phyloP scores from a whole-genome alignment of 139 green algal species.

The Closterium sp. region DNA sequence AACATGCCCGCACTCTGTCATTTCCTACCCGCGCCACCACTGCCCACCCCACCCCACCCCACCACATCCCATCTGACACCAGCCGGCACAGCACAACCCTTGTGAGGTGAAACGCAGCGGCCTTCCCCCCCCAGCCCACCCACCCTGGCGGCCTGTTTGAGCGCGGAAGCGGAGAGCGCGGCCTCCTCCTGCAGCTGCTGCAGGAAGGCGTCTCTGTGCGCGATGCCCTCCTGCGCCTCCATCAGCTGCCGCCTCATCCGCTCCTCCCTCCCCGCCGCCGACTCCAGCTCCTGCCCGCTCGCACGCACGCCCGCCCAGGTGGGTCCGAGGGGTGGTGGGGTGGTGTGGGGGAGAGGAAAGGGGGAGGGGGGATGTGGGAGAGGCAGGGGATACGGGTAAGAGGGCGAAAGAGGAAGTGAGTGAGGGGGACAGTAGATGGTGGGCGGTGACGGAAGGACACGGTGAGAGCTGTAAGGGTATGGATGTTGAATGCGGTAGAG shows the following conservation, averaged over 20 bases:
- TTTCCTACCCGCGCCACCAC: neutral
- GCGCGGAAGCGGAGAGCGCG: neutral
- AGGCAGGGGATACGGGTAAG: too few relatives aligned
- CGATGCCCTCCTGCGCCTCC: conserved; percentile 27
- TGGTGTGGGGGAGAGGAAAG: too few relatives aligned
- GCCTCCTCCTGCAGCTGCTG: conserved; percentile 20
- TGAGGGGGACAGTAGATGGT: too few relatives aligned
- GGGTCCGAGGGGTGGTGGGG: too few relatives aligned
- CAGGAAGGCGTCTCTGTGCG: conserved; percentile 13
- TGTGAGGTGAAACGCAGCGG: too few relatives aligned
- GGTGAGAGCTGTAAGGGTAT: too few relatives aligned
- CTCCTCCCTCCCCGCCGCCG: neutral
- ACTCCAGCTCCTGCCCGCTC: neutral
- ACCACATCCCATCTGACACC: neutral
- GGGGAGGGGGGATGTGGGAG: too few relatives aligned
- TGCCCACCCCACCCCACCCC: neutral
- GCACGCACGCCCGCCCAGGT: too few relatives aligned
- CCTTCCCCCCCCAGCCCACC: neutral
- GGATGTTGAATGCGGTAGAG: too few relatives aligned
- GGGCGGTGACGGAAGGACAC: too few relatives aligned
- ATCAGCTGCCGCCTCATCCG: neutral
- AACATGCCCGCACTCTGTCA: neutral
- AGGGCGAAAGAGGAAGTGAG: too few relatives aligned
- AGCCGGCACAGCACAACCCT: too few relatives aligned
- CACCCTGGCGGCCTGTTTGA: conserved; percentile 17